A percentile compares a stretch with the other conserved stretches of the same genome.
Conservation (phyloP, 495 filamentous ascomycete genomes). For the Lepraria neglecta region DNA sequence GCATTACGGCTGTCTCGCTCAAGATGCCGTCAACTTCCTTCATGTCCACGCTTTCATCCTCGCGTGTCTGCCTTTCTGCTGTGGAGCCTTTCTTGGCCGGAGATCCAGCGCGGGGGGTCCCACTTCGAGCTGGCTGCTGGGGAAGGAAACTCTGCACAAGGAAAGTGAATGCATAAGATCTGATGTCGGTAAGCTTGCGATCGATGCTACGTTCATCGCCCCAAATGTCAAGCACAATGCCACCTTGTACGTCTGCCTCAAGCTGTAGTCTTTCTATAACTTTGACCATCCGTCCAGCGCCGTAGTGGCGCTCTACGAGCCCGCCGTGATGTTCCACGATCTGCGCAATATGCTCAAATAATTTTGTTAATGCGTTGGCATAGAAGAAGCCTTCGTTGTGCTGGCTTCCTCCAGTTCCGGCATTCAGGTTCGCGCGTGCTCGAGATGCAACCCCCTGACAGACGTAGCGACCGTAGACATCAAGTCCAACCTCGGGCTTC, state of each 20-base stretch:
- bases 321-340: slow-evolving; percentile 88
- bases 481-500: slow-evolving; percentile 77
- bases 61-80: slow-evolving; percentile 48
- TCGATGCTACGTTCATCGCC: slow-evolving; percentile 79
- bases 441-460: slow-evolving; percentile 83
- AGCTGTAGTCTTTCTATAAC: slow-evolving; percentile 91
- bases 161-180: slow-evolving; percentile 95
- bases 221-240: slow-evolving; percentile 93
- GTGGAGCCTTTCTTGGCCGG: slow-evolving; percentile 51
- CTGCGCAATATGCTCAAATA: slow-evolving; percentile 96
- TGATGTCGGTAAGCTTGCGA: slow-evolving; percentile 83
- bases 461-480: slow-evolving; percentile 92
- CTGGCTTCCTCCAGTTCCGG: slow-evolving; percentile 51
- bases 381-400: slow-evolving; percentile 77
- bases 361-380: slow-evolving; percentile 77
- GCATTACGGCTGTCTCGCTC: slow-evolving; percentile 82
- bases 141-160: slow-evolving; percentile 90
- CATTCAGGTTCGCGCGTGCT: slow-evolving; percentile 73
- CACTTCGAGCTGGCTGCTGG: slow-evolving; percentile 49
- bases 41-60: slow-evolving; percentile 92
- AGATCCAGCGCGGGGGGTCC: slow-evolving; percentile 52
- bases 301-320: slow-evolving; percentile 90
- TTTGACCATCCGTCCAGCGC: slow-evolving; percentile 83
- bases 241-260: slow-evolving; percentile 95
- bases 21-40: slow-evolving; percentile 85